Percentiles rank a stretch among this genome's conserved stretches.
Conservation (phyloP, 305 asterid genomes). For the Plantago lanceolata region DNA sequence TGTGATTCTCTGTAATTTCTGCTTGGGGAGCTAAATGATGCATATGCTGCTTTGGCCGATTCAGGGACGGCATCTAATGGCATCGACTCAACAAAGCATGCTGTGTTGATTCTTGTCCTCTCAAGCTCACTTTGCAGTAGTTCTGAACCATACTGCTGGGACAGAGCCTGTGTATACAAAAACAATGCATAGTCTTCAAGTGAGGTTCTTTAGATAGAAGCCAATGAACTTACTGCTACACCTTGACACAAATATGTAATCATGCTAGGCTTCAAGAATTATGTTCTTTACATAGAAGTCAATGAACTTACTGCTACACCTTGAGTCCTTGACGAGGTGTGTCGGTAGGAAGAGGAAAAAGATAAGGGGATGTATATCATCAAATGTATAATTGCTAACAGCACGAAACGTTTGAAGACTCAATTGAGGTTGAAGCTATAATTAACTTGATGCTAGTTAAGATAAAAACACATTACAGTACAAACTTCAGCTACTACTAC, state of each 20-base stretch:
- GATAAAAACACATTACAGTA: background rate
- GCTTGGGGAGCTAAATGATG: slow-evolving; percentile 86
- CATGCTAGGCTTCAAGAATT: background rate
- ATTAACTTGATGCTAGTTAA: no score
- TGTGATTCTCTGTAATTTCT: slow-evolving; percentile 55
- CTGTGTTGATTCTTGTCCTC: slow-evolving; percentile 85
- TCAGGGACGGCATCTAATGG: slow-evolving; percentile 77
- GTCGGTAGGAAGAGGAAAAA: background rate
- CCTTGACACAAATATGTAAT: background rate
- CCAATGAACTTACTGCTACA: background rate
- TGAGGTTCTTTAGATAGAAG: background rate
- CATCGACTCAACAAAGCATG: slow-evolving; percentile 83
- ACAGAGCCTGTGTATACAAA: slow-evolving; percentile 57
- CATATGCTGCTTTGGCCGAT: slow-evolving; percentile 90
- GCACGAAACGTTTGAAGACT: background rate
- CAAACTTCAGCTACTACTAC: background rate
- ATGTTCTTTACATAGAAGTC: background rate
- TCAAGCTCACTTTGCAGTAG: slow-evolving; percentile 87
- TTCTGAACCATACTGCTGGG: slow-evolving; percentile 89
- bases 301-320: background rate
- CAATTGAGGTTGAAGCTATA: no score
- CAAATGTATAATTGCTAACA: background rate
- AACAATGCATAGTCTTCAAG: background rate
- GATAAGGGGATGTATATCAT: background rate
- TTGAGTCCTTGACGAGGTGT: background rate